Percentiles rank a stretch among this genome's conserved stretches.
phyloP scores from a whole-genome alignment of 257 asterid species.

The Solanum piurae region DNA sequence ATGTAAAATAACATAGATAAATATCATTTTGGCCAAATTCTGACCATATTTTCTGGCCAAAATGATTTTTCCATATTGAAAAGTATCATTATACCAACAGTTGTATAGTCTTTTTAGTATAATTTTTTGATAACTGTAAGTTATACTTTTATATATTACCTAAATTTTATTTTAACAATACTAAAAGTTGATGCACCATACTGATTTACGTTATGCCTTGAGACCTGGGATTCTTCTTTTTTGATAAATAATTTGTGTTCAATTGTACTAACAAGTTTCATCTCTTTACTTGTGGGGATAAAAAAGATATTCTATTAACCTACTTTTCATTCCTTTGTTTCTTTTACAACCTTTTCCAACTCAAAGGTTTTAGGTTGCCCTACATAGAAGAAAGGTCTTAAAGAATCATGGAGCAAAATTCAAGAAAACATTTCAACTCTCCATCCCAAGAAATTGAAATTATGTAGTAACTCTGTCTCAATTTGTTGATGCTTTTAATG shows the following conservation, averaged over 20 bases:
- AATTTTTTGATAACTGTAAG: background rate
- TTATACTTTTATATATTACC: background rate
- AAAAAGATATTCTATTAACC: background rate
- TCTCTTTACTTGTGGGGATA: background rate
- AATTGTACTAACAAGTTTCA: background rate
- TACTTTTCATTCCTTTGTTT: background rate
- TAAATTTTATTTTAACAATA: background rate
- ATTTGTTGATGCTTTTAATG: background rate
- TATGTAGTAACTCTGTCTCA: background rate
- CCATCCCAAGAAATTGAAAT: background rate
- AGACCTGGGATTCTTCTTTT: background rate
- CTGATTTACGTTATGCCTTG: background rate
- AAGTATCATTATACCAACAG: background rate
- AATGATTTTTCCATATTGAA: too few species aligned
- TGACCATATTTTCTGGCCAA: too few species aligned
- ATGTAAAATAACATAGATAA: too few species aligned
- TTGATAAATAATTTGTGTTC: background rate
- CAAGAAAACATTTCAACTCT: background rate
- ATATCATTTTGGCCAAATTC: too few species aligned
- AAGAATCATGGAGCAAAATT: background rate
- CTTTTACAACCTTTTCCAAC: background rate
- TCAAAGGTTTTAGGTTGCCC: background rate
- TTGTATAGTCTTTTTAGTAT: background rate
- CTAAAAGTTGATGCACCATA: background rate
- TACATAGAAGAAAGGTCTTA: background rate